Evolutionary conservation across 2,329 filamentous ascomycete genomes (phyloP), one percentile per base, ranked within the genome.

Genomic region (Alternaria arbusti): DNA sequence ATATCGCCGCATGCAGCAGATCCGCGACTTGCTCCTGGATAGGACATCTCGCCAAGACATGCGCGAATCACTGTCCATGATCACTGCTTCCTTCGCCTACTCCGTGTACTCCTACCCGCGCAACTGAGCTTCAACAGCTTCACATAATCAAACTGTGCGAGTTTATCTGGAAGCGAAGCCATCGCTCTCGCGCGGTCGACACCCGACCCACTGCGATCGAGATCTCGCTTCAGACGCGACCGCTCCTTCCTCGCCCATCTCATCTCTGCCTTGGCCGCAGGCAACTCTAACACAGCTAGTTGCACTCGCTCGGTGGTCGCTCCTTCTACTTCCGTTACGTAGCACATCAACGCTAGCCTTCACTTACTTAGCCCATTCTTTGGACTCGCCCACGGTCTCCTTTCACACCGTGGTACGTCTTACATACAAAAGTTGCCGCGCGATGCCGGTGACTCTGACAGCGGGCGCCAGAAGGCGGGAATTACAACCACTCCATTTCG

Each of bases 31-130:
- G 61, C 63, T 54, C 64, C 61, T 57, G 54, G 43, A 54, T 57
- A 54, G 63, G 57, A 66, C 65, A 67, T 63, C 60, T 61, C 64
- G 68, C 71, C 70, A 73, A 72, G 68, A 63, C 57, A 56, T 36
- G 54, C 30, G 44, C 40, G 45, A 57, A 10, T 60, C 58, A 47
- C 50, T 28, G 47, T 56, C 59, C 61, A 57, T 51, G 47, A 50
- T 43, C 54, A 58, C 44, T 56, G 61, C 51, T 17, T 51, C 52
- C 17, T 36, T 25, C 51, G 59, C 20, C 52, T 51, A 43, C 11
- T 22, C 36, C 47, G 20, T 17, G 28, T 22, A 32, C 44, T 26
- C 44, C 26, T 54, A 26, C 49, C 32, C 44, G 36, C 59, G 22
- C 59, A 40, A 28, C 17, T 54, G 54, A 40, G 23, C 32, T 55